Base-by-base conservation (phyloP, 1,284 basidiomycete genomes). In the Sutorius eximius region DNA sequence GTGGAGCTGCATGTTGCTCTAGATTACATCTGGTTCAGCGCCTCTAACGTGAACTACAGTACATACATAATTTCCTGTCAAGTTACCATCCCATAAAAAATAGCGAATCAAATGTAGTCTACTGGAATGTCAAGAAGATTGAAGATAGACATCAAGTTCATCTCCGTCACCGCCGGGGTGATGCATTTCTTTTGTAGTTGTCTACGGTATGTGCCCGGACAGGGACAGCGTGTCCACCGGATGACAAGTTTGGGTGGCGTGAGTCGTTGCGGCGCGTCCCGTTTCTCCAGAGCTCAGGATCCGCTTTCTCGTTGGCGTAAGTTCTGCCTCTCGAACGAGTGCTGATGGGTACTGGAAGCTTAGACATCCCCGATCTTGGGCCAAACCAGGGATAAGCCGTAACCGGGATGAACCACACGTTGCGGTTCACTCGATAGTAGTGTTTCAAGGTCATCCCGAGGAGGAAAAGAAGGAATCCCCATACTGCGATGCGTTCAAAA, bases 391-490 rank as follows among this genome's bases (percentile, higher is more conserved):
- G 82, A 67, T 82, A 86, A 24, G 79, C 77, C 12, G 88, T 87
- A 45, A 89, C 86, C 16, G 89, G 83, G 11, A 79, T 78, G 58
- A 83, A 75, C 89, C 88, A 91, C 75, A 91, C 86, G 60, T 84
- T 79, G 57, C 78, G 77, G 72, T 86, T 80, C 45, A 87, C 89
- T 38, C 76, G 79, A 53, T 76, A 74, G 64, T 88, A 83, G 58
- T 85, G 81, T 56, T 83, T 80, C 53, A 87, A 53, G n/a, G 86
- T 81, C 60, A 91, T 76, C 57, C 78, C 75, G 52, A 89, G 77
- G 43, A 91, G 74, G 57, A 81, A 73, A 40, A 86, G 63, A 58
- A 83, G 75, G 64, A 86, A 83, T 48, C 77, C 76, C 68, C 83
- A 77, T 59, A 89, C 88, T 91, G 58, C 5, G 47, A 52, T 38